Evolutionary conservation across 306 rosid genomes (phyloP), one percentile per base, ranked within the genome.

Genomic region (Begonia masoniana): DNA sequence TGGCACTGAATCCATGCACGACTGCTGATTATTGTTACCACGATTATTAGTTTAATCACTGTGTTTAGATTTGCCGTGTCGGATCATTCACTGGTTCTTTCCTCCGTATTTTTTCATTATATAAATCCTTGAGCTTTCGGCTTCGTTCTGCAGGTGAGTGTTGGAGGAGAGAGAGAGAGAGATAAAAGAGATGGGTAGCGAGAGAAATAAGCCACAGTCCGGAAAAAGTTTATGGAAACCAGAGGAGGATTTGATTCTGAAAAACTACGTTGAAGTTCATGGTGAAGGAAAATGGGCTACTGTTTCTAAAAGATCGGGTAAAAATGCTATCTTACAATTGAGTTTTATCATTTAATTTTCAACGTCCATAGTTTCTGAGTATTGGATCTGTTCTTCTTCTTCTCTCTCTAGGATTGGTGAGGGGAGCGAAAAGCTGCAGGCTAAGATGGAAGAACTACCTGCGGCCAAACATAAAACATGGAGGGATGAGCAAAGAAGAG

Each of bases 231-330:
- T 76, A 56, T 82, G 91, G 91, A 78, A 69, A 73, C 80, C 82
- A 52, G 91, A 78, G 53, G 91, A 82, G 72, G 85, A 82, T 56
- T 26, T 78, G 67, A 63, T 76, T 51, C 76, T 78, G 35, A 78
- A 69, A 58, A 66, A 60, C 16, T 78, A 78, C 48, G 69, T 82
- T 55, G 85, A 82, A 68, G 60, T 82, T 63, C 82, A 82, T 64
- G 91, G 91, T 15, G 85, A 78, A 73, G 81, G 85, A 53, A 78
- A 78, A 50, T 82, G 85, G 91, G 80, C 73, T 17, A 74, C 76
- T 43, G 82, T 82, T 21, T 70, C 91, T 16, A 52, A 68, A 59
- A 71, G 63, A 59, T 59, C 85, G 55, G 85, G 89, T 78, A 48
- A 15, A 52, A 26, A 1, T 24, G 6, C n/a, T 41, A 5, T 12